phyloP scores from a whole-genome alignment of 306 rosid genomes.

The Sindora glabra region DNA sequence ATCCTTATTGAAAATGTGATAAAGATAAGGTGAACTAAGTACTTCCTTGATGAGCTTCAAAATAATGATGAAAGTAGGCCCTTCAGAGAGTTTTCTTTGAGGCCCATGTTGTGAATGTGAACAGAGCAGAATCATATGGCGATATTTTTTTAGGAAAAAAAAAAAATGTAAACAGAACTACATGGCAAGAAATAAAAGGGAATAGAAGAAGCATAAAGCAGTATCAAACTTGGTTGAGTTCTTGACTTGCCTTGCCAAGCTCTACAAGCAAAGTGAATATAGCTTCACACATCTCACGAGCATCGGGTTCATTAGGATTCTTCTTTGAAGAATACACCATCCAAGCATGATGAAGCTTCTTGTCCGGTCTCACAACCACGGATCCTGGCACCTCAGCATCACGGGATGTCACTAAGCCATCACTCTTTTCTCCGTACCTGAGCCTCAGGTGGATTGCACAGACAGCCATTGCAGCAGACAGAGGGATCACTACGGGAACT shows the following conservation, averaged over 20 bases:
- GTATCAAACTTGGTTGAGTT: not conserved
- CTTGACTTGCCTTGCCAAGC: constrained; percentile 44
- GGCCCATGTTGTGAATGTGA: no score
- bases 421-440: constrained; percentile 77
- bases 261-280: constrained; percentile 59
- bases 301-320: constrained; percentile 44
- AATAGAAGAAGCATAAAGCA: not conserved
- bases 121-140: no score
- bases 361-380: constrained; percentile 51
- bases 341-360: constrained; percentile 84
- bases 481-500: constrained; percentile 64
- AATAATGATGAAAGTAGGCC: not conserved
- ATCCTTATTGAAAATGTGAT: not conserved
- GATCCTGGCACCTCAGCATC: constrained; percentile 93
- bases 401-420: constrained; percentile 55
- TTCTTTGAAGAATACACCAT: constrained; percentile 71
- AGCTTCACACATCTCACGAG: constrained; percentile 81
- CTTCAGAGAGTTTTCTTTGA: no score
- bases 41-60: not conserved
- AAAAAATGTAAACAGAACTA: no score
- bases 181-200: no score
- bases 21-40: not conserved
- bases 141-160: no score
- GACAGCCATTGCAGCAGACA: constrained; percentile 74
- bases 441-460: constrained; percentile 67